Evolutionary conservation across 345 rosid genomes (phyloP).

Genomic region (Citrus sinensis): DNA sequence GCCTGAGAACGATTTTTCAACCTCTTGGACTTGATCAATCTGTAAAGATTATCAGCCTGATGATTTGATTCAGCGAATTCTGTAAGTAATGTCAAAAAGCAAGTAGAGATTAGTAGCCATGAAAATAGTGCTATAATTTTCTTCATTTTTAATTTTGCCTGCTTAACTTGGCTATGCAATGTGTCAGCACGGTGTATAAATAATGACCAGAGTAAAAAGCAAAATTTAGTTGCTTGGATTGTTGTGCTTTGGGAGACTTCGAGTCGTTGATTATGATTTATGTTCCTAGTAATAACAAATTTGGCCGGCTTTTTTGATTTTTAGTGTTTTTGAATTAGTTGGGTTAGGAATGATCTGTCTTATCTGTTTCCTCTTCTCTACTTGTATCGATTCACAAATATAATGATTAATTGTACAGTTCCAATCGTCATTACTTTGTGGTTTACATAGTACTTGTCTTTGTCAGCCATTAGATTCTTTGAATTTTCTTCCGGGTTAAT

Average conservation of each 20-base stretch:
- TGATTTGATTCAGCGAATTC: not conserved
- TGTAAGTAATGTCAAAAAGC: not conserved
- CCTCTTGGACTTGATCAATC: not conserved
- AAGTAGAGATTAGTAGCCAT: not conserved
- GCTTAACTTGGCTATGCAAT: not conserved
- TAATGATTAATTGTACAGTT: too few species aligned
- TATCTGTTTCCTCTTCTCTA: too few species aligned
- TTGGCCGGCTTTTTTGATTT: too few species aligned
- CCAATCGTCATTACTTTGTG: too few species aligned
- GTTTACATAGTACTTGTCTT: too few species aligned
- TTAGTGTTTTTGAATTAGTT: too few species aligned
- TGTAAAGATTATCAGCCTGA: not conserved
- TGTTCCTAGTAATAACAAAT: too few species aligned
- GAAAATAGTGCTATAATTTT: not conserved
- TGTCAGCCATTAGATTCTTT: too few species aligned
- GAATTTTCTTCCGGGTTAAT: too few species aligned
- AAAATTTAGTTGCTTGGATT: not conserved
- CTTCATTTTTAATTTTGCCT: not conserved
- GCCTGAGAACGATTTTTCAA: not conserved
- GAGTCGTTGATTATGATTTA: too few species aligned
- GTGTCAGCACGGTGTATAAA: not conserved
- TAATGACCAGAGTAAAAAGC: not conserved
- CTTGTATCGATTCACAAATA: too few species aligned
- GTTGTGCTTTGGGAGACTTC: not conserved
- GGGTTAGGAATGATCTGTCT: too few species aligned